A percentile compares a stretch with the other conserved stretches of the same genome.
phyloP scores from a whole-genome alignment of 345 rosid species.

The Rhodamnia rubescens region DNA sequence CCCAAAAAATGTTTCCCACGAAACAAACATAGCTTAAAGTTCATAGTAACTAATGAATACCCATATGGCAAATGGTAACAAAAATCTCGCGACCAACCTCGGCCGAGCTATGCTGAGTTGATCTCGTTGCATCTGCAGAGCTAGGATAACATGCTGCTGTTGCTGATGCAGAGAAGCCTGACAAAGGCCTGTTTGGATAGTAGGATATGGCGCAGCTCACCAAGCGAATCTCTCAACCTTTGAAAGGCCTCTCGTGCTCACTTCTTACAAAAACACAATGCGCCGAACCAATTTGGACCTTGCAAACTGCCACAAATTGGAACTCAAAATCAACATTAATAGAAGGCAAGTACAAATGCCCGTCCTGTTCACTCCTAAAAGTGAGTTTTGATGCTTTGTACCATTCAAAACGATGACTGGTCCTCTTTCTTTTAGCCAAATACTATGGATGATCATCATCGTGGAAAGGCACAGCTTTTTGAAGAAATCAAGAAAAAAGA shows the following conservation, averaged over 20 bases:
- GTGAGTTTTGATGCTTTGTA: not conserved
- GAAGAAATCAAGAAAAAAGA: not conserved
- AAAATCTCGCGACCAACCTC: too few species aligned
- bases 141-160: not conserved
- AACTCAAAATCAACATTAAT: not conserved
- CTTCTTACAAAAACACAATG: not conserved
- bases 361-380: not conserved
- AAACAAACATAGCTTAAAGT: too few species aligned
- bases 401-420: too few species aligned
- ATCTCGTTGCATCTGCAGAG: too few species aligned
- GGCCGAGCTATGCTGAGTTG: too few species aligned
- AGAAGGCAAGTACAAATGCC: not conserved
- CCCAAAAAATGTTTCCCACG: too few species aligned
- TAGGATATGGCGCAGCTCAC: not conserved
- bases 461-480: not conserved
- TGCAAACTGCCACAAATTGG: not conserved
- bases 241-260: not conserved
- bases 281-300: not conserved
- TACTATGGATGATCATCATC: not conserved
- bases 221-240: not conserved
- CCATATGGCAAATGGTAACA: too few species aligned
- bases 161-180: not conserved
- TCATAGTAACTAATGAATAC: too few species aligned
- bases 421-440: not conserved
- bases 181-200: not conserved